These are phyloP conservation scores for Lepiota brunneoincarnata DNA, from an alignment of 768 basidiomycete species.

Conservation along the genomic window DNA sequence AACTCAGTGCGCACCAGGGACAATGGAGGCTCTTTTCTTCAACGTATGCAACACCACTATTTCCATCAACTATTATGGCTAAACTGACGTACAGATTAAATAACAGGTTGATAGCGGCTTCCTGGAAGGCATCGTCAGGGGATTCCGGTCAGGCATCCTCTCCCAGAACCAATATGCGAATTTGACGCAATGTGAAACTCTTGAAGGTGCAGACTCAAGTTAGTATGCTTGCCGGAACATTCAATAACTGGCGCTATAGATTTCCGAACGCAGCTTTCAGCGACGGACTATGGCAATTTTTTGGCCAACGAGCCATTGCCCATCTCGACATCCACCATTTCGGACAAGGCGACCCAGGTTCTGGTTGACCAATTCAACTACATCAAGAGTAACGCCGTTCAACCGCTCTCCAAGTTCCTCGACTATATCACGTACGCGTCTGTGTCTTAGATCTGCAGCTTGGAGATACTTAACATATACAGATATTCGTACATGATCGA, in stretches of 20 bases:
- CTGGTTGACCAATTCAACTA: constrained; percentile 98
- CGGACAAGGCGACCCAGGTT: constrained; percentile 94
- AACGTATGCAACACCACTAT: constrained; percentile 50
- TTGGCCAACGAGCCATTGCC: constrained; percentile 95
- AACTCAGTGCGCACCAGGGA: neutral
- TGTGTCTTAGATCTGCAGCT: neutral
- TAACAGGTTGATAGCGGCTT: constrained; percentile 69
- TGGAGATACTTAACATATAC: constrained; percentile 17
- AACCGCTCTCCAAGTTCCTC: constrained; percentile 87
- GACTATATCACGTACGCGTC: constrained; percentile 93
- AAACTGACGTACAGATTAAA: constrained; percentile 22
- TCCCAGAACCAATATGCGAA: constrained; percentile 89
- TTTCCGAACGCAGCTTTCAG: constrained; percentile 90
- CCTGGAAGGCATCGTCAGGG: constrained; percentile 80
- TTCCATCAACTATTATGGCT: constrained; percentile 8
- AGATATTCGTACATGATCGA: constrained; percentile 99
- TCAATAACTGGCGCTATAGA: constrained; percentile 46
- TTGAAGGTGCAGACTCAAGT: constrained; percentile 67
- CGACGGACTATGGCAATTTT: constrained; percentile 98
- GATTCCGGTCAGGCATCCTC: constrained; percentile 92
- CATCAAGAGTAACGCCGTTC: constrained; percentile 85
- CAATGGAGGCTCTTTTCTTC: constrained; percentile 88
- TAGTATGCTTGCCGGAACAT: neutral
- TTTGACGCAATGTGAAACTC: constrained; percentile 93
- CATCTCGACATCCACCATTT: constrained; percentile 89